These are phyloP conservation scores for Physcomitrellopsis africana DNA, from an alignment of 225 moss, liverwort and hornwort genomes.

Conservation along the genomic window DNA sequence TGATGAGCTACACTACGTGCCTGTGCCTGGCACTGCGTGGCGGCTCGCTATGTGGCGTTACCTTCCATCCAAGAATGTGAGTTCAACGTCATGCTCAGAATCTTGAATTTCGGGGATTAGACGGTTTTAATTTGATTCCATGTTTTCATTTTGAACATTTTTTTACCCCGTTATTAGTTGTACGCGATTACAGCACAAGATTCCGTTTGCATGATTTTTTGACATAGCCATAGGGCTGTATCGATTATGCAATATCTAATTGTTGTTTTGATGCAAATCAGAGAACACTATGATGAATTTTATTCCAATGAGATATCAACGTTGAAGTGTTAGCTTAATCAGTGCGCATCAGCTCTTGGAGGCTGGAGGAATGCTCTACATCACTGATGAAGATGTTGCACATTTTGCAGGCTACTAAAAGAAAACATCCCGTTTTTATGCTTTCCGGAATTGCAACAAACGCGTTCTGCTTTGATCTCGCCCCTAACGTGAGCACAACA, in stretches of 20 bases:
- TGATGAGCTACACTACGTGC: slow-evolving; percentile 93
- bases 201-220: background rate
- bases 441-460: slow-evolving; percentile 95
- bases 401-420: slow-evolving; percentile 63
- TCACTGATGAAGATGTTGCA: slow-evolving; percentile 9
- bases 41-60: slow-evolving; percentile 94
- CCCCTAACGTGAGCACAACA: slow-evolving; percentile 66
- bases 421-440: slow-evolving; percentile 90
- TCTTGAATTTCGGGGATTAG: background rate
- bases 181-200: background rate
- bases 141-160: background rate
- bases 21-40: slow-evolving; percentile 85
- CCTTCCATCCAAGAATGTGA: slow-evolving; percentile 66
- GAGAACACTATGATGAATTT: no score
- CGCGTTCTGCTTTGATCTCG: slow-evolving; percentile 87
- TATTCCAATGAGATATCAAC: no score
- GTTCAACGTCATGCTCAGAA: slow-evolving; percentile 5
- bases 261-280: no score
- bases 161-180: background rate
- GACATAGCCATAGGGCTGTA: background rate
- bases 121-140: background rate
- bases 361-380: background rate
- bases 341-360: background rate
- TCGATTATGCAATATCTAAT: background rate
- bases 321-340: background rate